These are phyloP conservation scores for Plasmodium coatneyi DNA, from an alignment of 169 alveolate genomes.

Conservation along the genomic window DNA sequence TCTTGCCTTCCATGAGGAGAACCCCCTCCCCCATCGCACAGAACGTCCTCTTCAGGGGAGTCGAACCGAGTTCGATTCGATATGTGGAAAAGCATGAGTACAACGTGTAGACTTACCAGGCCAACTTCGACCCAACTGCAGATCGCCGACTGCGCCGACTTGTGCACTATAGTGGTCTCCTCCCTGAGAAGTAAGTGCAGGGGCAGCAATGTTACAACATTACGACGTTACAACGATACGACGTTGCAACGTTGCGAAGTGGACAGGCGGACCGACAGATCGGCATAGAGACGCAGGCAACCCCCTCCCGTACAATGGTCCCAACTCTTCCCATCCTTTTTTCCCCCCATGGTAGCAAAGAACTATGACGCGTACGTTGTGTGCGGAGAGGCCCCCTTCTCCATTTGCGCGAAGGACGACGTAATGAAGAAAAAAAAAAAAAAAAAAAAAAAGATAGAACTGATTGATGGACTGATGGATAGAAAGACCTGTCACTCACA, in stretches of 20 bases:
- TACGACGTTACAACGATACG: no score
- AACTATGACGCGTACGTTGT: slow-evolving; percentile 74
- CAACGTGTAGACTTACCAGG: background rate
- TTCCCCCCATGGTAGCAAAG: slow-evolving; percentile 26
- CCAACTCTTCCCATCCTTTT: background rate
- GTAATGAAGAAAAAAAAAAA: slow-evolving; percentile 40
- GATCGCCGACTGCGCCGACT: slow-evolving; percentile 65
- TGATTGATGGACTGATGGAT: background rate
- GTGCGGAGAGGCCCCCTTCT: slow-evolving; percentile 75
- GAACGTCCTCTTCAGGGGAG: background rate
- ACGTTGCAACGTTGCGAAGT: background rate
- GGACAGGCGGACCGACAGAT: background rate
- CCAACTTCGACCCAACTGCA: background rate
- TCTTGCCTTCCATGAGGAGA: background rate
- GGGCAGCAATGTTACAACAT: background rate
- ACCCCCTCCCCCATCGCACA: background rate
- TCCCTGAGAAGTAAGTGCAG: slow-evolving; percentile 31
- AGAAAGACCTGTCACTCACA: background rate
- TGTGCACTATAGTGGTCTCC: slow-evolving; percentile 51
- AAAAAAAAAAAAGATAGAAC: slow-evolving; percentile 26
- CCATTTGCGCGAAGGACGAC: slow-evolving; percentile 62
- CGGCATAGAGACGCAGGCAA: background rate
- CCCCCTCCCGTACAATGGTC: background rate
- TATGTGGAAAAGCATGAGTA: background rate
- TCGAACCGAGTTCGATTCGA: background rate